These are phyloP conservation scores for Magnolia changhungtana DNA, from an alignment of 164 flowering plant genomes.

Conservation along the genomic window DNA sequence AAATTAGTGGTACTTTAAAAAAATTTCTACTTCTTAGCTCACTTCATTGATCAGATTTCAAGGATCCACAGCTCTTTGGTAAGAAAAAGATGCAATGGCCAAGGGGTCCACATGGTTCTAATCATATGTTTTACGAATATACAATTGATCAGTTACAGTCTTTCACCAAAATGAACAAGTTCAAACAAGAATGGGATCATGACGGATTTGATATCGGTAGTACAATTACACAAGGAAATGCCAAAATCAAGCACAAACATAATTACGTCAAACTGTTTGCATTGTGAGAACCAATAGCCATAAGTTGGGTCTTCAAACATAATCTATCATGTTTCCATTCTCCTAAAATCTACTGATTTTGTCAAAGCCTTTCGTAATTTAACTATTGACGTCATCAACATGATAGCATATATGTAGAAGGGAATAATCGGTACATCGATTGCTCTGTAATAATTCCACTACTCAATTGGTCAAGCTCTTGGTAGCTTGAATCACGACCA, in stretches of 20 bases:
- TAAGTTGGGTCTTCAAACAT: neutral
- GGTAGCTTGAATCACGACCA: neutral
- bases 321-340: neutral
- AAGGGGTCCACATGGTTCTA: neutral
- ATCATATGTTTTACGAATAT: neutral
- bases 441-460: neutral
- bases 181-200: neutral
- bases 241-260: neutral
- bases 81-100: too few species aligned
- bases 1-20: neutral
- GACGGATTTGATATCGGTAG: neutral
- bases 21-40: neutral
- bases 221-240: neutral
- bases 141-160: neutral
- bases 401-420: neutral
- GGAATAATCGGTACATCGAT: neutral
- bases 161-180: neutral
- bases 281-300: neutral
- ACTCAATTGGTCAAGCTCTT: neutral
- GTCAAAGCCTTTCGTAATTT: neutral
- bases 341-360: neutral
- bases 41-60: too few species aligned
- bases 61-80: too few species aligned
- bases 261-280: neutral
- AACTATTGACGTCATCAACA: neutral